phyloP scores from a whole-genome alignment of 2,329 filamentous ascomycete species.

The Pezicula neosporulosa region DNA sequence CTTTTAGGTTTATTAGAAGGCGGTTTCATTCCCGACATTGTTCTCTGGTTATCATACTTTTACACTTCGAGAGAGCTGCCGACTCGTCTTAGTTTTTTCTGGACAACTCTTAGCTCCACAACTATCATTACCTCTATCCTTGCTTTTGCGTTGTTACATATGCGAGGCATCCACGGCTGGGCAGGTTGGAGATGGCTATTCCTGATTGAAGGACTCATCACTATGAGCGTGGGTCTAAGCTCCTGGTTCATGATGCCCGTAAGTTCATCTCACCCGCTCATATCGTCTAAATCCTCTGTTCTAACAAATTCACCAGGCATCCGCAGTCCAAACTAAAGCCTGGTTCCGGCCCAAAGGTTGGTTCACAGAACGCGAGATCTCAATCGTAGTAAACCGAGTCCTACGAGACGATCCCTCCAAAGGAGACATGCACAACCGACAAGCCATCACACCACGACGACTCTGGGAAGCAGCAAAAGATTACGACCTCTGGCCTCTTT shows the following conservation, averaged over 20 bases:
- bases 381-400: conserved; percentile 63
- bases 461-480: conserved; percentile 52
- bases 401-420: conserved; percentile 45
- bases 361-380: conserved; percentile 61
- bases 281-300: neutral
- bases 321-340: conserved; percentile 54
- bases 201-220: conserved; percentile 53
- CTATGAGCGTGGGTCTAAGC: conserved; percentile 45
- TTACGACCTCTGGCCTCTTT: conserved; percentile 58
- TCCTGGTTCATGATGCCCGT: conserved; percentile 54
- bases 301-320: conserved; percentile 28
- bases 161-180: conserved; percentile 46
- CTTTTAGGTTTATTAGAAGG: conserved; percentile 45
- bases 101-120: conserved; percentile 53
- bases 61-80: conserved; percentile 71
- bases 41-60: conserved; percentile 71
- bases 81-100: conserved; percentile 59
- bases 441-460: conserved; percentile 46
- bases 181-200: conserved; percentile 53
- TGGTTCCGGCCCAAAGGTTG: conserved; percentile 57
- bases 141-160: conserved; percentile 52
- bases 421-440: conserved; percentile 57
- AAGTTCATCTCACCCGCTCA: neutral
- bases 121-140: conserved; percentile 43
- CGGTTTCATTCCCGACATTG: conserved; percentile 61